Base-by-base conservation (phyloP, 257 asterid species). In the Nicotiana noctiflora region DNA sequence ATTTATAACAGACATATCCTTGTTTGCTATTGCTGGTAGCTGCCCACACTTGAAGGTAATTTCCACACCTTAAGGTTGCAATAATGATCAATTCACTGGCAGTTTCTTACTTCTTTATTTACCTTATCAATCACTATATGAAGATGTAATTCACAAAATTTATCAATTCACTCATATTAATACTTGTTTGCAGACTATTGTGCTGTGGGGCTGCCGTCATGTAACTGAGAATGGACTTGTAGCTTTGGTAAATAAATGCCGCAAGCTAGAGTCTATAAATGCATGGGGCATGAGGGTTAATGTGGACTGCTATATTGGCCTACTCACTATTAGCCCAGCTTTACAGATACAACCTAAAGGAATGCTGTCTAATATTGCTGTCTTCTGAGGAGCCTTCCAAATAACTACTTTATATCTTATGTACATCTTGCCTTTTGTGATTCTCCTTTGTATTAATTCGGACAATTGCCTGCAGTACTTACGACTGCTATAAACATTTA, bases 131-230 rank as follows among this genome's bases (percentile, higher is more conserved):
- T 29, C 13, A 27, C 62, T 68, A 15, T 32, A 10, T 37, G 21
- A 32, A 51, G 34, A 63, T 31, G 32, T 0, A 65, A 17, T 4
- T 1, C 4, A 25, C 34, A 32, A 66, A 66, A 1, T 66, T 21
- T 23, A 68, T 61, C 29, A 0, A 27, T 49, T 8, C 56, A 2
- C 3, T 15, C 3, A 25, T 25, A 25, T 2, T 40, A 3, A 21
- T 60, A 3, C 14, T 0, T 37, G 52, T 27, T 81, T 85, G 66
- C 94, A 95, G 99, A 88, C 85, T n/a, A 85, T 92, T 55, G 90
- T 89, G 51, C 82, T 95, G 79, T 95, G 99, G 98, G 96, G 97
- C 56, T 95, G 99, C 85, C 90, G 96, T 4, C 97, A 89, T 85
- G 97, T 93, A 27, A 91, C 96, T 6, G 97, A 89, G 85, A 82